Base-by-base conservation (phyloP, 257 asterid genomes). In the Plantago major region DNA sequence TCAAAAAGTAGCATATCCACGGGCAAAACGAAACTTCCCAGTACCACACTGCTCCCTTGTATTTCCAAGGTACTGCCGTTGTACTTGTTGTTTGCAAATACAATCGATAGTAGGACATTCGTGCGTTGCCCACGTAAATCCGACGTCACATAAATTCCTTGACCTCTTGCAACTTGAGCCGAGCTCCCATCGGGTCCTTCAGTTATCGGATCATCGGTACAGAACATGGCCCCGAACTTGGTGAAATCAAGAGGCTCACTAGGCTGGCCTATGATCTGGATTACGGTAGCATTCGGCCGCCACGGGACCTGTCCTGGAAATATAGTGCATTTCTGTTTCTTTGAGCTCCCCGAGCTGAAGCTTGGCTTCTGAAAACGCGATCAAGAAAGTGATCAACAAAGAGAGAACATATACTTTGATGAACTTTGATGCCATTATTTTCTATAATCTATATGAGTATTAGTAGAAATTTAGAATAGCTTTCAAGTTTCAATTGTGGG, bases 1-100 rank as follows among this genome's bases (percentile, higher is more conserved):
- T 75, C 80, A 57, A 75, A n/a, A 75, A 11, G 76, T 71, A 5
- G 67, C 74, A 46, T 56, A 75, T 28, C 80, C 80, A 3, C 63
- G 51, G 7, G 76, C 76, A 47, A 70, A 62, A 10, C 80, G 72
- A 58, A 71, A 75, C 37, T 70, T 67, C 44, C 80, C 71, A 4
- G 80, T 70, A 40, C 76, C 76, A 26, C 80, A 42, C 76, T 75
- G 0, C 69, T 62, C 16, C 76, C 80, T 57, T 75, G 80, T 11
- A 75, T 62, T 43, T 67, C 74, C 60, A 75, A 33, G n/a, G 80
- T 75, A 44, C 71, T 71, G 3, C 76, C 76, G 22, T 67, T 43
- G 26, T 40, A 71, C 9, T 60, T 71, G 2, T 54, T 22, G 45
- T 54, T 67, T 9, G 45, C 67, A 45, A 75, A 22, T 71, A 75